Evolutionary conservation across 73 alveolate genomes (phyloP).

Genomic region (Paramecium biaurelia): DNA sequence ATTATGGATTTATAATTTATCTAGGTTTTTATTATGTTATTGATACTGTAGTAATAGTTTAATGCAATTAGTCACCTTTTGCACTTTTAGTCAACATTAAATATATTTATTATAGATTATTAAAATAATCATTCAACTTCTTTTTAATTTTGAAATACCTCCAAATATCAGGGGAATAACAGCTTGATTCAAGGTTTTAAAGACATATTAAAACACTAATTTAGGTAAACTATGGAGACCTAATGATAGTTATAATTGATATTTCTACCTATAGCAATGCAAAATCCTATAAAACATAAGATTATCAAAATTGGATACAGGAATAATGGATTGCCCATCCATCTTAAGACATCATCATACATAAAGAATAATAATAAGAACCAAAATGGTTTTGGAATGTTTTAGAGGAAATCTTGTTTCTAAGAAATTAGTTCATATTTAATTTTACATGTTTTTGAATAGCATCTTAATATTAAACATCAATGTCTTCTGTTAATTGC

Average conservation of each 20-base stretch:
- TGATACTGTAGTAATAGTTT: slow-evolving; percentile 5
- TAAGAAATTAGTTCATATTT: not conserved
- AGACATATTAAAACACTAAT: slow-evolving; percentile 50
- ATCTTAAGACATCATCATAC: slow-evolving; percentile 65
- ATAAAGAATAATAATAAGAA: slow-evolving; percentile 43
- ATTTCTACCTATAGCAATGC: slow-evolving; percentile 52
- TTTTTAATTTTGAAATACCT: not conserved
- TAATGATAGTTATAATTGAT: not conserved
- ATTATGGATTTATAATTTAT: not conserved
- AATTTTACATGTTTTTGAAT: not conserved
- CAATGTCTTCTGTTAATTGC: slow-evolving; percentile 6
- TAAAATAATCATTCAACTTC: slow-evolving; percentile 5
- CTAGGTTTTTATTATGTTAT: not conserved
- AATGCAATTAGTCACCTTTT: not conserved
- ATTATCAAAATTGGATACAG: slow-evolving; percentile 48
- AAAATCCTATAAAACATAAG: slow-evolving; percentile 50
- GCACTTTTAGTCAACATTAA: not conserved
- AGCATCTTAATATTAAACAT: slow-evolving; percentile 22
- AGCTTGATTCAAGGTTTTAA: not conserved
- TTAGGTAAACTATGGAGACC: slow-evolving; percentile 57
- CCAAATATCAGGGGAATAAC: slow-evolving; percentile 47
- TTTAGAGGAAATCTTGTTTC: slow-evolving; percentile 32
- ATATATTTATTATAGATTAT: not conserved
- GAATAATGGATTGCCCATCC: slow-evolving; percentile 64
- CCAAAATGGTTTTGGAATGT: slow-evolving; percentile 59